Base-by-base conservation (phyloP, 2,329 filamentous ascomycete species). In the Trichoderma polysporum region DNA sequence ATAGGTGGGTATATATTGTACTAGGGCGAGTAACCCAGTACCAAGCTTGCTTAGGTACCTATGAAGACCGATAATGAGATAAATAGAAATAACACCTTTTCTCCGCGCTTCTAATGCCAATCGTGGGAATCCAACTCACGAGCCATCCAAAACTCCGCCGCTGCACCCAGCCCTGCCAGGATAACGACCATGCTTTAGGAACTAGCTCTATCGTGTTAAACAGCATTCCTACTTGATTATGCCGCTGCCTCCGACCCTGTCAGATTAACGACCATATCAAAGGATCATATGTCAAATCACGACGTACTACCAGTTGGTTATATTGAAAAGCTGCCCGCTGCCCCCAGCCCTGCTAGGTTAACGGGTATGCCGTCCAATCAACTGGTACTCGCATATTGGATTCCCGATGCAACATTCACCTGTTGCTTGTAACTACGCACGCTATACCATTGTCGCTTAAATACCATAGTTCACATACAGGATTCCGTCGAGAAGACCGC, bases 101-200 rank as follows among this genome's bases (percentile, higher is more conserved):
- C 29, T 33, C 29, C 9, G 35, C 27, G 22, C 19, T 47, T 29
- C 31, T 19, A 50, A 35, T 35, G 9, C 12, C 31, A 10, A 13
- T 49, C 10, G 2, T 9, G 57, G 27, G 41, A 19, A 50, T 50
- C 41, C 41, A 50, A 50, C 4, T 27, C 19, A 8, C 31, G 45
- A 27, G 57, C 41, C 57, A 37, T 62, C 59, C 47, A 31, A 33
- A 35, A 45, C 60, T 54, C 33, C 60, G 60, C 35, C 60, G 60
- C 60, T 63, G 49, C 60, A 63, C 60, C 49, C 60, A 41, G 60
- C 60, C 60, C 60, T 63, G 60, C 60, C 49, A 45, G 60, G 60
- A 63, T 63, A n/a, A 63, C 60, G 49, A 63, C 60, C 60, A 63
- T 63, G 60, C 17, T 49, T 63, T 17, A 17, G n/a, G 60, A 53